Base-by-base conservation (phyloP, 129 eudicot species). In the Chrysanthemum lavandulifolium region DNA sequence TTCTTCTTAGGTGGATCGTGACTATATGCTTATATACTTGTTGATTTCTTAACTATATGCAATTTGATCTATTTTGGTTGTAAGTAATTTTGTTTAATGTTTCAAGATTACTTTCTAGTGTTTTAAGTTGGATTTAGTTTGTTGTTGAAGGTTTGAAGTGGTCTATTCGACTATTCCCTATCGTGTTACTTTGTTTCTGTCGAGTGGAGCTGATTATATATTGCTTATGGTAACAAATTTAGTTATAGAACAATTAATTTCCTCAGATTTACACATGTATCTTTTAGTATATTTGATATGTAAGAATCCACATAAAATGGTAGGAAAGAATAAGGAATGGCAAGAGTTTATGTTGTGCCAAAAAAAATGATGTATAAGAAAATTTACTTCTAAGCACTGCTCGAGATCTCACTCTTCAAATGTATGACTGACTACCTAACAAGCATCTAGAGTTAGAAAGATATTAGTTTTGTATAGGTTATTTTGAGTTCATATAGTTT, bases 401-500 rank as follows among this genome's bases (percentile, higher is more conserved):
- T 51, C 15, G 56, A 51, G 14, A 10, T 51, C 56, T 14, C 19
- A 15, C 61, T 16, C 29, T 0, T 14, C 4, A 56, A 16, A 56
- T 56, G 10, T 15, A 56, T 15, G 16, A 14, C 61, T 56, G 40
- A 33, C 40, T 33, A 56, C 25, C 25, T 13, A 50, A 23, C 47
- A 21, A 21, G 40, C 56, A 72, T 45, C 13, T 3, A 43, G 31
- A 67, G 45, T 59, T 45, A 48, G 25, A 52, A 52, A 52, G 49
- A 72, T 49, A 25, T 14, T 60, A 15, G 11, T 11, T n/a, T 43
- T 61, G 6, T 73, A 73, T 50, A 51, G 63, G 52, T 63, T 50
- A 12, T 10, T 51, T 57, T 40, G 47, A 7, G 47, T 7, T 40
- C 45, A 36, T 14, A 15, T 56, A 1, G 29, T 15, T 56, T 9